A percentile compares a stretch with the other conserved stretches of the same genome.
phyloP scores from a whole-genome alignment of 2,329 filamentous ascomycete species.

The Akanthomyces dipterigenus region DNA sequence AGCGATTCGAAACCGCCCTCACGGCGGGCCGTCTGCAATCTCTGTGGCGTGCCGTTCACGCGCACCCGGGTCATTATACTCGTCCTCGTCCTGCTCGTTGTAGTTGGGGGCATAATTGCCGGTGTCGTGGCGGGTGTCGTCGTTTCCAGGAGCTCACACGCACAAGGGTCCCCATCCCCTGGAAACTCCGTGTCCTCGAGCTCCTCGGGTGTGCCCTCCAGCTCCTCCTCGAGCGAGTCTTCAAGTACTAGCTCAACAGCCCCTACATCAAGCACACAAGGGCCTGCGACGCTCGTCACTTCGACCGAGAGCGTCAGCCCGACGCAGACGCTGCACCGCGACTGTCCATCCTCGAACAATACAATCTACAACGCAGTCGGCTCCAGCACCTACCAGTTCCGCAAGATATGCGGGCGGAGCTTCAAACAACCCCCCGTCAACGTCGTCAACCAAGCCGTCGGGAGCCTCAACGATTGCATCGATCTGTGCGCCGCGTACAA shows the following conservation, averaged over 20 bases:
- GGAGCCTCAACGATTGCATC: constrained; percentile 14
- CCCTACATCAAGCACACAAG: not conserved
- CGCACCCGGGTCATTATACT: not conserved
- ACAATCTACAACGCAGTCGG: constrained; percentile 9
- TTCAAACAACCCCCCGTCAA: constrained; percentile 1
- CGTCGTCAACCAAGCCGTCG: constrained; percentile 3
- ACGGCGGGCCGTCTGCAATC: not conserved
- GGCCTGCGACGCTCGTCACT: not conserved
- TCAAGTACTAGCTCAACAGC: not conserved
- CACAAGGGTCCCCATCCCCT: not conserved
- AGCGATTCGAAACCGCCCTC: not conserved
- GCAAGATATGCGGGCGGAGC: constrained; percentile 11
- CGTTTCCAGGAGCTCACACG: not conserved
- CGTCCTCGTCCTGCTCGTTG: not conserved
- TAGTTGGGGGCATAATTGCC: not conserved
- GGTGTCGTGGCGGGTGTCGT: not conserved
- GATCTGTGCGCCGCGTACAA: constrained; percentile 12
- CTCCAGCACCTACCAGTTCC: constrained; percentile 6
- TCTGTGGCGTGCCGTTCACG: not conserved
- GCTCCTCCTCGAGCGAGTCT: not conserved
- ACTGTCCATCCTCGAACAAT: constrained; percentile 13
- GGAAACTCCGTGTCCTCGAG: not conserved
- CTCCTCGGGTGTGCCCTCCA: not conserved
- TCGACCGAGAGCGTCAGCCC: constrained; percentile 1
- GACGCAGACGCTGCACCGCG: constrained; percentile 9